phyloP scores from a whole-genome alignment of 495 filamentous ascomycete genomes.

The Choiromyces venosus region DNA sequence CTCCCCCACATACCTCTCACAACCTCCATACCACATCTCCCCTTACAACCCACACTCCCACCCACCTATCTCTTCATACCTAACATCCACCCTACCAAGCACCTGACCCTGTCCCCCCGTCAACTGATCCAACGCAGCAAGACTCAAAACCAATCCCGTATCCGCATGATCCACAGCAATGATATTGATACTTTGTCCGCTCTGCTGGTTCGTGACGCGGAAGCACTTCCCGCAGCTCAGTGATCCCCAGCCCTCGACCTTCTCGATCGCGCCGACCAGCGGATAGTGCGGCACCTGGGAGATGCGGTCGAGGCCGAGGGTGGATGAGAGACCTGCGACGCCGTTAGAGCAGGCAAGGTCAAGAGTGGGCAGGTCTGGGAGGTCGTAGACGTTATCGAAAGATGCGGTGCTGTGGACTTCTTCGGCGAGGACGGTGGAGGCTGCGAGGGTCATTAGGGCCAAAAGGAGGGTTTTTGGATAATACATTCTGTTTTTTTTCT shows the following conservation, averaged over 20 bases:
- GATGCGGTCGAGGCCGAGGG: constrained; percentile 47
- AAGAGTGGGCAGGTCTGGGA: constrained; percentile 46
- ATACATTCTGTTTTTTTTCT: background rate
- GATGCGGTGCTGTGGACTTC: constrained; percentile 44
- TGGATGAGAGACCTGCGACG: constrained; percentile 52
- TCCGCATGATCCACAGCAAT: constrained; percentile 61
- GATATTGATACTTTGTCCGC: constrained; percentile 55
- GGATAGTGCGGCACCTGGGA: constrained; percentile 47
- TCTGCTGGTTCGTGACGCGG: constrained; percentile 55
- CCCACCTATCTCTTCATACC: constrained; percentile 31
- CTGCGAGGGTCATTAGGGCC: constrained; percentile 41
- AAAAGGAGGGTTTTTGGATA: background rate
- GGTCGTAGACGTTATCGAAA: constrained; percentile 57
- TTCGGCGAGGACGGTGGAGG: constrained; percentile 33
- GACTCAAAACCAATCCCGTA: constrained; percentile 52
- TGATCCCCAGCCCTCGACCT: constrained; percentile 56
- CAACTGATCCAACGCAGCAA: constrained; percentile 58
- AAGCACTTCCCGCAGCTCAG: constrained; percentile 65
- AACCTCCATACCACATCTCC: background rate
- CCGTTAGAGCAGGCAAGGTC: constrained; percentile 56
- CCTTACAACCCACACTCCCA: constrained; percentile 3
- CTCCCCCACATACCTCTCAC: background rate
- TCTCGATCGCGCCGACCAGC: constrained; percentile 58
- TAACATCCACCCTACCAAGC: constrained; percentile 56
- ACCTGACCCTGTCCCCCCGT: constrained; percentile 54